Evolutionary conservation across 1,139 yeast species (phyloP).

Genomic region (Pichia terricola): DNA sequence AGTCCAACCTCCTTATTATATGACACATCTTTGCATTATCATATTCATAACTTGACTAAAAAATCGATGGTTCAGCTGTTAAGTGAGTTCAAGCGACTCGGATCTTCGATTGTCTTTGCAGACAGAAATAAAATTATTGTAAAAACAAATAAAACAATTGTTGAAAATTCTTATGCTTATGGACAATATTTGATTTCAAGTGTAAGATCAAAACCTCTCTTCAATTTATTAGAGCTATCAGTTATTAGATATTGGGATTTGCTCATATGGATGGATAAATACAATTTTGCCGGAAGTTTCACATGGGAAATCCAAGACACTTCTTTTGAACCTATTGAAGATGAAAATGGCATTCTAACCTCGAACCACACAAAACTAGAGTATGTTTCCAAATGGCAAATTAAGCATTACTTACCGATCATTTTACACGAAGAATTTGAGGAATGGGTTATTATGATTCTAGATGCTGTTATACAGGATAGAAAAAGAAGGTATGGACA

Average conservation of each 20-base stretch:
- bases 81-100: constrained; percentile 71
- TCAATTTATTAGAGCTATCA: constrained; percentile 68
- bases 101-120: constrained; percentile 73
- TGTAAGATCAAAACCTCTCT: constrained; percentile 71
- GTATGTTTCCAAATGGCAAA: constrained; percentile 60
- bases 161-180: constrained; percentile 85
- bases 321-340: background rate
- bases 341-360: background rate
- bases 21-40: constrained; percentile 74
- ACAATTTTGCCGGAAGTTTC: constrained; percentile 77
- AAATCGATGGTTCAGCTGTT: constrained; percentile 75
- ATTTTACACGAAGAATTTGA: constrained; percentile 75
- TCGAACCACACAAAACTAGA: background rate
- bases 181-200: constrained; percentile 82
- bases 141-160: constrained; percentile 66
- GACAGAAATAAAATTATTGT: constrained; percentile 67
- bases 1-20: constrained; percentile 62
- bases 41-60: constrained; percentile 77
- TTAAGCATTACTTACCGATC: constrained; percentile 63
- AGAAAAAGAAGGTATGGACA: constrained; percentile 34
- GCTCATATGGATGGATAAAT: constrained; percentile 89
- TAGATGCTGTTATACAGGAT: constrained; percentile 57
- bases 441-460: constrained; percentile 73
- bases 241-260: constrained; percentile 84
- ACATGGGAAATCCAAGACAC: constrained; percentile 43